phyloP scores from a whole-genome alignment of 1,284 basidiomycete genomes.

The Apiotrichum brassicae region DNA sequence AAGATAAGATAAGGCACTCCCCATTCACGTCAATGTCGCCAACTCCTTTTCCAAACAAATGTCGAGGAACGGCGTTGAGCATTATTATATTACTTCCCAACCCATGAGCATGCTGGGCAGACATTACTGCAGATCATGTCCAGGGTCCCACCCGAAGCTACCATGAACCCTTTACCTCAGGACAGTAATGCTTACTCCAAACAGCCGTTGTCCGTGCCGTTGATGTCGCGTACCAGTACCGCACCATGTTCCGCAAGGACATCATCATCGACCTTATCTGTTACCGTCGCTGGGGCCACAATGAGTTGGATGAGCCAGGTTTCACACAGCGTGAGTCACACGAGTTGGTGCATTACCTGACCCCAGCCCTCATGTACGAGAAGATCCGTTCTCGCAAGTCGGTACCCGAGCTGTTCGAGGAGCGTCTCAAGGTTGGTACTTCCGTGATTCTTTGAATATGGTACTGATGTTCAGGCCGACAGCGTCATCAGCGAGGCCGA shows the following conservation, averaged over 20 bases:
- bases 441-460: too few species aligned
- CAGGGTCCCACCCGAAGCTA: too few species aligned
- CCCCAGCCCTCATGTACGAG: slow-evolving; percentile 67
- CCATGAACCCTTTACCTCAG: too few species aligned
- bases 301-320: slow-evolving; percentile 82
- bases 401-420: slow-evolving; percentile 74
- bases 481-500: slow-evolving; percentile 53
- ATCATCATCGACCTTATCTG: slow-evolving; percentile 81
- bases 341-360: slow-evolving; percentile 5
- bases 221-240: slow-evolving; percentile 72
- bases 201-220: slow-evolving; percentile 70
- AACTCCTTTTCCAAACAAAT: too few species aligned
- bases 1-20: too few species aligned
- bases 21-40: too few species aligned
- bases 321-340: slow-evolving; percentile 62
- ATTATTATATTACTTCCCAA: too few species aligned
- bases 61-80: too few species aligned
- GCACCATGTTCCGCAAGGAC: slow-evolving; percentile 78
- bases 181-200: too few species aligned
- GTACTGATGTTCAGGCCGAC: slow-evolving; percentile 50
- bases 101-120: too few species aligned
- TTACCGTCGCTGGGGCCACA: slow-evolving; percentile 76
- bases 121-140: too few species aligned
- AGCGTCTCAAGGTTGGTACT: slow-evolving; percentile 59
- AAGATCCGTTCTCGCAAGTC: slow-evolving; percentile 68